A percentile compares a stretch with the other conserved stretches of the same genome.
phyloP scores from a whole-genome alignment of 352 stramenopile genomes.

The Globisporangium alternatum region DNA sequence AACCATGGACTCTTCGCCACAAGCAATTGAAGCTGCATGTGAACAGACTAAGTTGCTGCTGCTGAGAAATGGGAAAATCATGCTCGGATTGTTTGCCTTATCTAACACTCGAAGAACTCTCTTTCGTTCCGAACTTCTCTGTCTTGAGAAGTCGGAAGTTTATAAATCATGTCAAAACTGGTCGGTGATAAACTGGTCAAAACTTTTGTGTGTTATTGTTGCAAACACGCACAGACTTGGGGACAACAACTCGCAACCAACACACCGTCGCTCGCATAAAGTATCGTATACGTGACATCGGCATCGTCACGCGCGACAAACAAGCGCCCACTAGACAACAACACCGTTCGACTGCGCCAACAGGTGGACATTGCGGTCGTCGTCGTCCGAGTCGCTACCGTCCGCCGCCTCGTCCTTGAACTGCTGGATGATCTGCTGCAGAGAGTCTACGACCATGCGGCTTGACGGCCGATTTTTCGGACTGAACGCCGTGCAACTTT shows the following conservation, averaged over 20 bases:
- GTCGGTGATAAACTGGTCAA: neutral
- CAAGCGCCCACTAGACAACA: conserved; percentile 6
- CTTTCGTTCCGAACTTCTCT: too few species aligned
- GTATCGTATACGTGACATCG: neutral
- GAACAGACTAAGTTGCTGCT: too few species aligned
- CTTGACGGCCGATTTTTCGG: conserved; percentile 30
- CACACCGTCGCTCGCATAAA: neutral
- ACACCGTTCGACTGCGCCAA: neutral
- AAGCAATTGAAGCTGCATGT: too few species aligned
- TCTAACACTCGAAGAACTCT: too few species aligned
- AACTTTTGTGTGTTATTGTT: neutral
- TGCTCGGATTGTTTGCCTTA: too few species aligned
- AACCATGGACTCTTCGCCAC: too few species aligned
- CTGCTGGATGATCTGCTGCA: conserved; percentile 15
- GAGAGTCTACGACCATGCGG: conserved; percentile 1
- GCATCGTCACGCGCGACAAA: too few species aligned
- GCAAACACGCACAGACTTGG: neutral
- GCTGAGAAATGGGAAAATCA: too few species aligned
- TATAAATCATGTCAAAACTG: conserved; percentile 11
- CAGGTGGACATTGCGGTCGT: neutral
- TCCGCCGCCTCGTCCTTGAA: conserved; percentile 4
- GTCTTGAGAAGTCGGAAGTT: neutral
- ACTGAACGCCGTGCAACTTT: conserved; percentile 29
- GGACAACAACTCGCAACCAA: neutral
- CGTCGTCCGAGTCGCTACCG: conserved; percentile 6